Evolutionary conservation across 805 yeast genomes (phyloP).

Genomic region (Schwanniomyces pseudopolymorphus): DNA sequence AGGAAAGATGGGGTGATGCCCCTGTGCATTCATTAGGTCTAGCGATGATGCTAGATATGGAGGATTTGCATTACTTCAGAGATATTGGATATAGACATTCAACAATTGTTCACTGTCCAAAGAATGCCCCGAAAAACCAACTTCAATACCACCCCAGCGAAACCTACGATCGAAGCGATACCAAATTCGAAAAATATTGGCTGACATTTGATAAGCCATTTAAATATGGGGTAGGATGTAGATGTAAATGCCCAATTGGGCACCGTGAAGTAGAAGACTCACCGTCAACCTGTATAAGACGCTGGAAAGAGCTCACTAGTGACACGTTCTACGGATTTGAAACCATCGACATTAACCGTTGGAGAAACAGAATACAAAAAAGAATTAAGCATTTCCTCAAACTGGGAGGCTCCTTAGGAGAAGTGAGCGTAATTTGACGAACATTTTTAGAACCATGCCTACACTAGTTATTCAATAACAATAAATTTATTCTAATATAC

Average conservation of each 20-base stretch:
- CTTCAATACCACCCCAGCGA: conserved; percentile 38
- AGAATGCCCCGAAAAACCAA: conserved; percentile 51
- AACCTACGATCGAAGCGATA: conserved; percentile 20
- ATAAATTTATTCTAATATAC: conserved; percentile 25
- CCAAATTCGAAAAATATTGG: conserved; percentile 31
- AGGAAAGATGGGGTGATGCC: conserved; percentile 97
- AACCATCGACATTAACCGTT: conserved; percentile 22
- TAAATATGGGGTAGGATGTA: conserved; percentile 69
- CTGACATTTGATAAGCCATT: conserved; percentile 25
- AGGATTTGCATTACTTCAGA: conserved; percentile 84
- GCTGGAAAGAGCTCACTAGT: conserved; percentile 46
- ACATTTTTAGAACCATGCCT: neutral
- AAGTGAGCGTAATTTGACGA: conserved; percentile 5
- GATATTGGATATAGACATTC: conserved; percentile 91
- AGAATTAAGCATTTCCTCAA: conserved; percentile 18
- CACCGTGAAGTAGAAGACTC: conserved; percentile 57
- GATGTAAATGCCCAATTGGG: conserved; percentile 71
- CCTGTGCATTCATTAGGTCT: conserved; percentile 89
- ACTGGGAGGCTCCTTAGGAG: conserved; percentile 23
- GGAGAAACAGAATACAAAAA: conserved; percentile 21
- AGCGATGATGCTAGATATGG: conserved; percentile 66
- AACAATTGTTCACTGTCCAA: conserved; percentile 80
- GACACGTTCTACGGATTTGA: conserved; percentile 21
- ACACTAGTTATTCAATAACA: neutral
- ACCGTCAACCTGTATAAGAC: conserved; percentile 48